These are phyloP conservation scores for Aspergillus sp. DNA, from an alignment of 2,329 filamentous ascomycete genomes.

Conservation along the genomic window DNA sequence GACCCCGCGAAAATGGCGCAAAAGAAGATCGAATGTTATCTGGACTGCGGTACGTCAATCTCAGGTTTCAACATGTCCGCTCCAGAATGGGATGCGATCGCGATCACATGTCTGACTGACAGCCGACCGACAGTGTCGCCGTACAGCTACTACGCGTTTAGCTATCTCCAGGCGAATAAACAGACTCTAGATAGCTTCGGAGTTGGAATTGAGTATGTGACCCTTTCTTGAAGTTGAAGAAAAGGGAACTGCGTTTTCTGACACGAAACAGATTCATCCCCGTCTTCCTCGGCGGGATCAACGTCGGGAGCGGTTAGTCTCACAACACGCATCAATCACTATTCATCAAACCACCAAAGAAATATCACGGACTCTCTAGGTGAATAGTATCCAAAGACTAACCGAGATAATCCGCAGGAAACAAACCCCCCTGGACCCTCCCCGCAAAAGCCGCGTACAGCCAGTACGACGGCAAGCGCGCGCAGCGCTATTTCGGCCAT, in stretches of 20 bases:
- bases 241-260: no score
- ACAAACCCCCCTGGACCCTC: slow-evolving; percentile 74
- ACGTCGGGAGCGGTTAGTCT: slow-evolving; percentile 58
- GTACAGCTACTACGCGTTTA: slow-evolving; percentile 15
- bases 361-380: no score
- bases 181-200: slow-evolving; percentile 60
- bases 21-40: slow-evolving; percentile 16
- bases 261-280: slow-evolving; percentile 64
- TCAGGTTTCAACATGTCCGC: no score
- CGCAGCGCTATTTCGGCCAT: slow-evolving; percentile 56
- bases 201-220: slow-evolving; percentile 73
- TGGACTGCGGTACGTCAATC: slow-evolving; percentile 6
- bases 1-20: neutral
- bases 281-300: slow-evolving; percentile 72
- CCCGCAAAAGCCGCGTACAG: slow-evolving; percentile 69
- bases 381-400: no score
- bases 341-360: no score
- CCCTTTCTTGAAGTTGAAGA: no score
- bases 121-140: slow-evolving; percentile 5
- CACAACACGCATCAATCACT: neutral
- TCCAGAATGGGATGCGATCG: no score
- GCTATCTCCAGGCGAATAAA: slow-evolving; percentile 4
- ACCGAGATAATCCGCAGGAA: slow-evolving; percentile 53
- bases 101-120: neutral
- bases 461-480: slow-evolving; percentile 53